These are phyloP conservation scores for Salinomyces thailandicus DNA, from an alignment of 2,329 filamentous ascomycete species.

Conservation along the genomic window DNA sequence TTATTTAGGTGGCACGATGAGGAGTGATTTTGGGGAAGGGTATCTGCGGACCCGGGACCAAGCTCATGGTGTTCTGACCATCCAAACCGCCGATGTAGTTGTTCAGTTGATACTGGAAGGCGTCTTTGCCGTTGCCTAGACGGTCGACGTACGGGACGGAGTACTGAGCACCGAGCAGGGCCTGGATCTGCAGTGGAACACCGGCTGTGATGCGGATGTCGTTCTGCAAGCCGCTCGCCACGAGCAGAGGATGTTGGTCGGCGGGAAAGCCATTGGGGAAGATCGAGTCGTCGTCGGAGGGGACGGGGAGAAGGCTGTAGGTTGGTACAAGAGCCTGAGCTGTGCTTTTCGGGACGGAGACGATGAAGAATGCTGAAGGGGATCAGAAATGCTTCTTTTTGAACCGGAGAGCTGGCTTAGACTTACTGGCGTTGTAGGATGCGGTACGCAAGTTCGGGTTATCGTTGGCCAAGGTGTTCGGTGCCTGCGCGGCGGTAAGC, in stretches of 20 bases:
- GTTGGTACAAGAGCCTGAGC: neutral
- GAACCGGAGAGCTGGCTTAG: neutral
- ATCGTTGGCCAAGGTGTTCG: neutral
- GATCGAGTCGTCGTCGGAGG: neutral
- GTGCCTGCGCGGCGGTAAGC: neutral
- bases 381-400: too few species aligned
- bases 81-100: neutral
- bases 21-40: too few species aligned
- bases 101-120: neutral
- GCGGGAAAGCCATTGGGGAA: neutral
- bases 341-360: neutral
- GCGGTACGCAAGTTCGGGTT: neutral
- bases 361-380: neutral
- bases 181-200: neutral
- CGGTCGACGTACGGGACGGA: neutral
- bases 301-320: neutral
- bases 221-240: neutral
- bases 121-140: neutral
- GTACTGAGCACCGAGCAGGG: neutral
- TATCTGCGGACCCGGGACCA: neutral
- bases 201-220: neutral
- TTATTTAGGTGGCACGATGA: too few species aligned
- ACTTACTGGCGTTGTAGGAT: conserved; percentile 1
- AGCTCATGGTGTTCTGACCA: neutral
- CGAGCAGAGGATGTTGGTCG: neutral